Conservation (phyloP, 305 asterid species). For the Ajuga reptans region DNA sequence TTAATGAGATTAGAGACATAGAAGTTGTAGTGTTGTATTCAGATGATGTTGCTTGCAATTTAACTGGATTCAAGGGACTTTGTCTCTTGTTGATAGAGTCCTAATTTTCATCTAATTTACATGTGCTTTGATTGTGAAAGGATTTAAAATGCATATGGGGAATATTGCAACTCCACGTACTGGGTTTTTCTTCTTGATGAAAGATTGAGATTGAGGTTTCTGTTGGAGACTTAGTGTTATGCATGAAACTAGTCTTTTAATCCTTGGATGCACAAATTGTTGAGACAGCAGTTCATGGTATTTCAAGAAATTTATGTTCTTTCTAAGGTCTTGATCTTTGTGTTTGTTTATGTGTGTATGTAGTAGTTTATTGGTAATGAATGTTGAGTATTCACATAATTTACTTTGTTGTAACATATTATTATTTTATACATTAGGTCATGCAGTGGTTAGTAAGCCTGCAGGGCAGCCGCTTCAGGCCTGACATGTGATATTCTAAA, state of each 20-base stretch:
- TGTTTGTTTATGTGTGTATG: background rate
- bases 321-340: background rate
- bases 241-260: background rate
- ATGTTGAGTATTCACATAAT: background rate
- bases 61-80: background rate
- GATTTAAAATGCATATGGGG: background rate
- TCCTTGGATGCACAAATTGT: background rate
- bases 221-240: background rate
- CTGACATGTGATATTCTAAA: constrained; percentile 23
- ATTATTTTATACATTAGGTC: constrained; percentile 25
- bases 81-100: background rate
- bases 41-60: background rate
- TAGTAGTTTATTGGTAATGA: background rate
- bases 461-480: constrained; percentile 20
- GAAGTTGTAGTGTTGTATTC: background rate
- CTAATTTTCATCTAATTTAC: background rate
- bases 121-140: background rate
- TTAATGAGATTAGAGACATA: background rate
- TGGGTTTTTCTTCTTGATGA: background rate
- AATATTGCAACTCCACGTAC: background rate
- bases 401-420: background rate
- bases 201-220: background rate
- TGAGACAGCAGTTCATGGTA: background rate
- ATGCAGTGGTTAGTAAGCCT: constrained; percentile 28
- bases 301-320: background rate